A percentile compares a stretch with the other conserved stretches of the same genome.
These are phyloP conservation scores for Xylaria palmicola DNA, from an alignment of 495 filamentous ascomycete species.

Conservation along the genomic window DNA sequence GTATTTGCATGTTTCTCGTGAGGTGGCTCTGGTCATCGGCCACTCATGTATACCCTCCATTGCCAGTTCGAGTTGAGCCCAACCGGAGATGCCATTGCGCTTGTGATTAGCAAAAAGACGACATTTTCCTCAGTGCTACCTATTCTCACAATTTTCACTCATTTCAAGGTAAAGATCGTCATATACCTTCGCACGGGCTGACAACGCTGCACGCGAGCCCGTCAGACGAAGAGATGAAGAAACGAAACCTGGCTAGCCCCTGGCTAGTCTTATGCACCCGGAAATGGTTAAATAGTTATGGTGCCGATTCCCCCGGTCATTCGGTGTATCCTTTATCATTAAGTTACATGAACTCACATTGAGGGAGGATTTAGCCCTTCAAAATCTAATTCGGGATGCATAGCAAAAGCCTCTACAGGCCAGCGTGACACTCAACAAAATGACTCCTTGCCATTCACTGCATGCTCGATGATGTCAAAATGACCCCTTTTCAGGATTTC, in stretches of 20 bases:
- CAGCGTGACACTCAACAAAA: background rate
- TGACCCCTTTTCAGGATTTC: background rate
- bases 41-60: conserved; percentile 8
- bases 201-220: background rate
- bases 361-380: background rate
- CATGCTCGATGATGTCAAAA: conserved; percentile 14
- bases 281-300: background rate
- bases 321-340: background rate
- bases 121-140: background rate
- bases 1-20: background rate
- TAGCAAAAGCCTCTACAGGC: background rate
- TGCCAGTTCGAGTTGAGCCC: background rate
- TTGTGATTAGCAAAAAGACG: background rate
- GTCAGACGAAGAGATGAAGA: background rate
- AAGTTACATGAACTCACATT: background rate
- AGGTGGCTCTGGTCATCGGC: background rate
- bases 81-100: background rate
- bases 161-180: background rate
- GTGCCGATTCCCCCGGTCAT: background rate
- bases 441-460: background rate
- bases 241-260: background rate
- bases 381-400: background rate
- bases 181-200: background rate
- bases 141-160: background rate
- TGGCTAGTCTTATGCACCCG: background rate